phyloP scores from a whole-genome alignment of 1,139 yeast genomes.

The Nakaseomyces glabratus region DNA sequence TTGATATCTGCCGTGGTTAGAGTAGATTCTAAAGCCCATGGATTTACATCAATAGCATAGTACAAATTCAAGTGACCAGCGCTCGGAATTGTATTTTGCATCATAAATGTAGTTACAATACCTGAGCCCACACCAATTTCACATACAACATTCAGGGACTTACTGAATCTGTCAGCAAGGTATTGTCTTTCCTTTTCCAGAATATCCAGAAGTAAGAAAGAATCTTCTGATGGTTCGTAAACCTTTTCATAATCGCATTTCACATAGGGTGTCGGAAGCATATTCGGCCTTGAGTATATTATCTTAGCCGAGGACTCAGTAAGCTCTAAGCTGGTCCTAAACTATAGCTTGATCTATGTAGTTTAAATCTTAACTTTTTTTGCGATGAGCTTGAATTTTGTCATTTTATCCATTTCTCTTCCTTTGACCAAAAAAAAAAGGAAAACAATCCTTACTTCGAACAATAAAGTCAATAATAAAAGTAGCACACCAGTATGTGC shows the following conservation, averaged over 20 bases:
- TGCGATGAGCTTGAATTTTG: no score
- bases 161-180: conserved; percentile 31
- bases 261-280: conserved; percentile 50
- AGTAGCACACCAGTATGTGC: no score
- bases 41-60: conserved; percentile 70
- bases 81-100: conserved; percentile 26
- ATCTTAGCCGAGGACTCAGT: no score
- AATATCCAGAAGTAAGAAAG: conserved; percentile 70
- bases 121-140: conserved; percentile 95
- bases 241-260: conserved; percentile 46
- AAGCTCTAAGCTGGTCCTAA: no score
- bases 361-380: no score
- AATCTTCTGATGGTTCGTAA: conserved; percentile 92
- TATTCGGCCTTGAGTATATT: no score
- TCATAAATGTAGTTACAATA: conserved; percentile 65
- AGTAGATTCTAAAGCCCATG: conserved; percentile 59
- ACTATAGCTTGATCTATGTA: no score
- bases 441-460: no score
- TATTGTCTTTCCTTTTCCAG: conserved; percentile 49
- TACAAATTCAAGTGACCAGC: conserved; percentile 34
- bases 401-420: no score
- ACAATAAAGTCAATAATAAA: no score
- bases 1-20: conserved; percentile 44
- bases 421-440: no score
- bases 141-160: conserved; percentile 46